Percentiles rank a stretch among this genome's conserved stretches.
Evolutionary conservation across 2,329 filamentous ascomycete genomes (phyloP).

Genomic region (Pseudopithomyces maydicus): DNA sequence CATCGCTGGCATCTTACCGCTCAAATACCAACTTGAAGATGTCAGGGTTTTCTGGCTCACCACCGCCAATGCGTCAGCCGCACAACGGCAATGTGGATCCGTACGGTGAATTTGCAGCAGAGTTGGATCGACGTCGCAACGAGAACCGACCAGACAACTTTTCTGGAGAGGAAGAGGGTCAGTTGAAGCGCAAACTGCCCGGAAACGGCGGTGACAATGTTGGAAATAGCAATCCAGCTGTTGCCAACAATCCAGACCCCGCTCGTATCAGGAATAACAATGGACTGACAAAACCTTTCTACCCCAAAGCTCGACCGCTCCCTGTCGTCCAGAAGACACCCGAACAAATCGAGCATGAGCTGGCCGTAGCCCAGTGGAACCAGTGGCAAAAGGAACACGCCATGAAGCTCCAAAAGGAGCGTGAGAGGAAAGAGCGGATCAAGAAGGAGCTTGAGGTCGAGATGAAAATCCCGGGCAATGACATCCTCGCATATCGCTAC

Average conservation of each 20-base stretch:
- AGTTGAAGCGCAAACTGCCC: background rate
- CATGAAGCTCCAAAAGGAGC: background rate
- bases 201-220: background rate
- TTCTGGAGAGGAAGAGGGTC: background rate
- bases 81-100: background rate
- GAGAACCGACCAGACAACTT: background rate
- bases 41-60: background rate
- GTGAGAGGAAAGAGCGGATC: background rate
- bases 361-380: background rate
- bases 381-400: background rate
- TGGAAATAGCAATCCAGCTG: background rate
- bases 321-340: background rate
- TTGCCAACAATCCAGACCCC: background rate
- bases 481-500: constrained; percentile 1
- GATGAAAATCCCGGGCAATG: background rate
- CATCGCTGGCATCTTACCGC: no score
- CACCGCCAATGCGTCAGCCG: background rate
- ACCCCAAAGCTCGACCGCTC: no score
- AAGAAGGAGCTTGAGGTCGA: background rate
- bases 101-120: background rate
- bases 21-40: background rate
- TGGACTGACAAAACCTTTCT: background rate
- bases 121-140: background rate
- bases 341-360: background rate
- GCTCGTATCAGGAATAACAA: background rate